These are phyloP conservation scores for Nelumbo lutea DNA, from an alignment of 164 flowering plant species.

Conservation along the genomic window DNA sequence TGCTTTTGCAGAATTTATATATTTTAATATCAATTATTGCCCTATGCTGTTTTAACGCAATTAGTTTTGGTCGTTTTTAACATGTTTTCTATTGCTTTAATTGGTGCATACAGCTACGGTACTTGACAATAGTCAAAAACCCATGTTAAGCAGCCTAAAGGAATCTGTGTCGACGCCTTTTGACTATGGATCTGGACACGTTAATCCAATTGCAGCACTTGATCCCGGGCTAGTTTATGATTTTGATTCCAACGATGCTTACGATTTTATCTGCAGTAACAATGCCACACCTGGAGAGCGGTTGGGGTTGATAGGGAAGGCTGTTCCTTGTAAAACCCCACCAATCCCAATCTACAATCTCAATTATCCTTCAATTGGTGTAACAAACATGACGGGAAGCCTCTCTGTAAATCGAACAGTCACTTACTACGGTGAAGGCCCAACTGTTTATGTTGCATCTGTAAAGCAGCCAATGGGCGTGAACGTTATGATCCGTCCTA, in stretches of 20 bases:
- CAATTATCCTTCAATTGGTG: slow-evolving; percentile 5
- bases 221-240: slow-evolving; percentile 38
- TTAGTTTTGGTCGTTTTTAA: neutral
- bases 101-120: slow-evolving; percentile 19
- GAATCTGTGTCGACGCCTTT: slow-evolving; percentile 37
- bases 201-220: slow-evolving; percentile 8
- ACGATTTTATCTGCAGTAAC: slow-evolving; percentile 43
- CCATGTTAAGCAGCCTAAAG: slow-evolving; percentile 15
- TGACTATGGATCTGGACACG: slow-evolving; percentile 54
- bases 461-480: slow-evolving; percentile 42
- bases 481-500: slow-evolving; percentile 29
- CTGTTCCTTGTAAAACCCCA: slow-evolving; percentile 25
- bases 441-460: neutral
- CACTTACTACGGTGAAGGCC: no score
- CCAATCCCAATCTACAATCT: slow-evolving; percentile 33
- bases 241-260: slow-evolving; percentile 16
- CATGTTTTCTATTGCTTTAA: neutral
- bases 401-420: slow-evolving; percentile 22
- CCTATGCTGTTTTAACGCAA: neutral
- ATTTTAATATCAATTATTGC: no score
- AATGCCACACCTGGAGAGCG: slow-evolving; percentile 40
- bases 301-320: slow-evolving; percentile 38
- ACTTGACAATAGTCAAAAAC: no score
- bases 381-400: slow-evolving; percentile 40
- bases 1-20: no score